Base-by-base conservation (phyloP, 352 stramenopile species). In the Pythium coloratum region DNA sequence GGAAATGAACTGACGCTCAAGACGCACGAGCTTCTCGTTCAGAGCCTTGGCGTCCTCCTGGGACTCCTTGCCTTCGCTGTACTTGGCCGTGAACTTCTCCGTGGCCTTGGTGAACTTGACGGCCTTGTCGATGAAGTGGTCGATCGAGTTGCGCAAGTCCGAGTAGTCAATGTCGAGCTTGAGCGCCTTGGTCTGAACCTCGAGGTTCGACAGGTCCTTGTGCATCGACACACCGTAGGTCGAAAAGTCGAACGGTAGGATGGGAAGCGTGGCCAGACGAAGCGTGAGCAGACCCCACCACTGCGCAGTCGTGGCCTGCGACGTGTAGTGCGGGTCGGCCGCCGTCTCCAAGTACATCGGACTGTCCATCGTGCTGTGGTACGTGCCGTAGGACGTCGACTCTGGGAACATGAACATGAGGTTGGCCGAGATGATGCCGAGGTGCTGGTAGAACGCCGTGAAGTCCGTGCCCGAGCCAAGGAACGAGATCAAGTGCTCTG, bases 361-460 rank as follows among this genome's bases (percentile, higher is more conserved):
- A 49, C 71, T 86, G 69, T 94, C 86, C 70, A 90, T 92, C 34
- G 85, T 81, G 44, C 71, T 86, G 68, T 96, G 88, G 70, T 96
- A 94, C 16, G 76, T 71, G 28, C 86, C 86, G 73, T 94, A 93
- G 0, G 56, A 65, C 2, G 63, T 51, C 7, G 53, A 72, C 16
- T 72, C 30, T 6, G 55, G 59, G 61, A 92, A 94, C 8, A 59
- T n/a, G 33, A 59, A 59, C 53, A 34, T 70, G 46, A 96, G 75
- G 64, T 94, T 86, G 18, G 89, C 77, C 12, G 79, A 92, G 30
- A 87, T 80, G 57, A 97, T 93, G 30, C 90, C 90, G 40, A 96
- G 69, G 62, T 94, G 84, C 69, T 94, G 81, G 60, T 96, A 83
- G 62, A 95, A 97, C 1, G 86, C 81, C 51, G 88, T 92, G 70